Base-by-base conservation (phyloP, 345 rosid species). In the Boechera divaricarpa region DNA sequence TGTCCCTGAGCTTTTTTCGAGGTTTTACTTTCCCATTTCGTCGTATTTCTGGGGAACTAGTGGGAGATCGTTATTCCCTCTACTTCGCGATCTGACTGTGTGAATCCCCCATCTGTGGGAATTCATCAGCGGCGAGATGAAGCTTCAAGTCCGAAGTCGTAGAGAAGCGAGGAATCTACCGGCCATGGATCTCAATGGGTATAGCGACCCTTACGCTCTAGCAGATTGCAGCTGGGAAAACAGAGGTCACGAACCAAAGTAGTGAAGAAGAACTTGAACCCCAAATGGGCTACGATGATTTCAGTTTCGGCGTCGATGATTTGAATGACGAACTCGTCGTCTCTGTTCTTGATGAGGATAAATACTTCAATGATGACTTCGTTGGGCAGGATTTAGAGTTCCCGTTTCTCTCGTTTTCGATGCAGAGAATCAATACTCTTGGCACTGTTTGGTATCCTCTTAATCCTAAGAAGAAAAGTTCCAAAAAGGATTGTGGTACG, bases 161-260 rank as follows among this genome's bases (percentile, higher is more conserved):
- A 13, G 98, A 13, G 98, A 95, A 83, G 98, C 97, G 1, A 85
- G 96, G 74, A 92, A 91, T 79, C 73, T 95, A 47, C 99, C 96
- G 2, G 85, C 97, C 3, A 92, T 83, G 96, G 98, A 92, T 87
- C 85, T 81, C 39, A 95, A 95, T 75, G 99, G 99, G 54, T 78
- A 59, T 31, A 92, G 99, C 81, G 99, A 92, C 78, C 98, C 98
- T 2, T 95, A 95, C 67, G 98, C n/a, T n/a, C n/a, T 89, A n/a
- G n/a, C 31, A 88, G 79, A 86, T 81, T 95, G 51, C 91, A 88
- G 81, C 82, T 95, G 15, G 98, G 98, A 2, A 90, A 79, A 85
- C 89, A 86, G 54, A 88, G 82, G 88, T 84, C 68, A 39, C 83
- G 88, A 71, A 90, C 98, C 72, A 90, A 88, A 82, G 99, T 90